Evolutionary conservation across 345 rosid species (phyloP).

Genomic region (Bruguiera parviflora): DNA sequence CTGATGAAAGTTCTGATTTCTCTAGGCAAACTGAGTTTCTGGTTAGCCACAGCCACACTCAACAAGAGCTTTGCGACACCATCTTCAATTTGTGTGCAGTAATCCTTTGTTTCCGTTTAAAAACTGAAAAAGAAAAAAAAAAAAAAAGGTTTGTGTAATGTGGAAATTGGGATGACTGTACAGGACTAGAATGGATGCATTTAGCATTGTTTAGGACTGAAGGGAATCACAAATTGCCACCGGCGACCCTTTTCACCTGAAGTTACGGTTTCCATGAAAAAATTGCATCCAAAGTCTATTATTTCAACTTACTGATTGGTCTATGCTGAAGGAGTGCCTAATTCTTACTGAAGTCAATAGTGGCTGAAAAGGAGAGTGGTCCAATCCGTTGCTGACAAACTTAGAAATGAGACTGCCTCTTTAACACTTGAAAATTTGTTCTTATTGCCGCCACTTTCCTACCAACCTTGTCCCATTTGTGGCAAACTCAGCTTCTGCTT

Average conservation of each 20-base stretch:
- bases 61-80: conserved; percentile 94
- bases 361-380: too few relatives aligned
- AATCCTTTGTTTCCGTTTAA: conserved; percentile 19
- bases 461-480: not conserved
- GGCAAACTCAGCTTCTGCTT: conserved; percentile 23
- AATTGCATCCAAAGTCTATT: not conserved
- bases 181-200: conserved; percentile 95
- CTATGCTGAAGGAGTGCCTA: too few relatives aligned
- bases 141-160: not conserved
- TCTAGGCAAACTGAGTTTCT: conserved; percentile 82
- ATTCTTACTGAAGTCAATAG: too few relatives aligned
- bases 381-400: too few relatives aligned
- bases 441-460: too few relatives aligned
- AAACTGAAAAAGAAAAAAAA: too few relatives aligned
- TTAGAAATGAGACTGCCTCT: too few relatives aligned
- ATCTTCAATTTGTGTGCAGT: conserved; percentile 83
- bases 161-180: conserved; percentile 16
- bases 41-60: conserved; percentile 90
- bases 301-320: too few relatives aligned
- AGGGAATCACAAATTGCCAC: conserved; percentile 81
- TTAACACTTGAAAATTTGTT: too few relatives aligned
- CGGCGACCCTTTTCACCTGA: conserved; percentile 86
- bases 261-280: conserved; percentile 90
- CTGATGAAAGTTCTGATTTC: conserved; percentile 59
- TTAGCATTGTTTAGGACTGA: conserved; percentile 76